These are phyloP conservation scores for Linum trigynum DNA, from an alignment of 345 rosid species.

Conservation along the genomic window DNA sequence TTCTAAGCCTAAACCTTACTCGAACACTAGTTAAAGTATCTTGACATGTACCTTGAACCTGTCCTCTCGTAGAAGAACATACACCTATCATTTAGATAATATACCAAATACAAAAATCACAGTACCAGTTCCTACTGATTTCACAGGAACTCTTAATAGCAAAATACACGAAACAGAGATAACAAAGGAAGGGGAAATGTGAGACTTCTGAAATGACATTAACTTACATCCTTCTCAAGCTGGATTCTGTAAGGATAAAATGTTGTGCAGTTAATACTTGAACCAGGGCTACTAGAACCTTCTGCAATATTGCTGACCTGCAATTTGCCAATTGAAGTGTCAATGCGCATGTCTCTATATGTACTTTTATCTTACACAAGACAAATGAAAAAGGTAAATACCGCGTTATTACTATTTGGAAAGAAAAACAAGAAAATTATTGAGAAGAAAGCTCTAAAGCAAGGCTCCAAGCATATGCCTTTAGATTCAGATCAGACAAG, in stretches of 20 bases:
- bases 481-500: too few relatives aligned
- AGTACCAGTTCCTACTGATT: not conserved
- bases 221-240: conserved; percentile 77
- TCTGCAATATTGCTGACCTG: conserved; percentile 35
- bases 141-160: not conserved
- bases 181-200: not conserved
- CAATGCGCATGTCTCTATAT: not conserved
- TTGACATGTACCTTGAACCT: not conserved
- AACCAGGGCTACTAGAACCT: conserved; percentile 26
- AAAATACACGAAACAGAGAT: too few relatives aligned
- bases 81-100: not conserved
- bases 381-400: too few relatives aligned
- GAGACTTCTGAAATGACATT: not conserved
- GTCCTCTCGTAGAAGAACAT: too few relatives aligned
- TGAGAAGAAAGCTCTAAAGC: too few relatives aligned
- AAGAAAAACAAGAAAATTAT: too few relatives aligned
- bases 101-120: not conserved
- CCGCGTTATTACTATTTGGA: too few relatives aligned
- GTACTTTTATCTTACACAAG: too few relatives aligned
- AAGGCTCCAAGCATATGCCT: too few relatives aligned
- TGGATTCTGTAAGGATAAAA: conserved; percentile 50
- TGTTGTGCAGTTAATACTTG: conserved; percentile 20
- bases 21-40: not conserved
- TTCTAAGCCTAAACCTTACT: not conserved
- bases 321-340: not conserved